Evolutionary conservation across 768 basidiomycete genomes (phyloP), one percentile per base, ranked within the genome.

Genomic region (Macrolepiota dolichaula): DNA sequence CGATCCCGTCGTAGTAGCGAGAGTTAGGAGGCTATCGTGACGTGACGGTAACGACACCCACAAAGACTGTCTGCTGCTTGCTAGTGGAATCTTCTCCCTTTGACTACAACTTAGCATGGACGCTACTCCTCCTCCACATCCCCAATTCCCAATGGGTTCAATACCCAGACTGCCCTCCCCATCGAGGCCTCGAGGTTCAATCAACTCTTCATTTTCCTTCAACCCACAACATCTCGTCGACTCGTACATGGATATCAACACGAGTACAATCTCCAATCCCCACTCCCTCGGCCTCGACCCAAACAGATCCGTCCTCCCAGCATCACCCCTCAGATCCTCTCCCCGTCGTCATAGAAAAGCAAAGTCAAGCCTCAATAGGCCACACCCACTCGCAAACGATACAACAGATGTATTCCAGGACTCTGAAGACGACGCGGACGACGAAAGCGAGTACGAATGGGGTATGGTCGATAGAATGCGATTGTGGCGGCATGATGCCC

Each of bases 401-500:
- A 90, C 85, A 15, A 82, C 85, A 11, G 89, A 90, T 68, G 85
- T 91, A 13, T 92, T 91, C 62, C 85, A 88, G 59, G 88, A 89
- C 64, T 80, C 83, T 22, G 82, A 80, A 13, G 86, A 83, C 60
- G 83, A 81, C 55, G 84, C 79, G 22, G 82, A 85, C 50, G 85
- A 83, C 40, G 78, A 83, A 37, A 81, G 79, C 40, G 81, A 81
- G 44, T 80, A 82, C 50, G 86, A 89, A 65, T 95, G 92, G 92
- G 86, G 86, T 1, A 87, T 92, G 80, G 87, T 98, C 2, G 96
- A 98, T 75, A 85, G 96, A 32, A 96, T 99, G 94, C 81, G 97
- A 61, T 77, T 94, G 47, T 98, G 96, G 96, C 79, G 97, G 44
- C 96, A 98, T 69, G 97, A 98, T 76, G 96, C 97, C 44, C 83